Percentiles rank a stretch among this genome's conserved stretches.
Conservation (phyloP, 345 rosid species). For the Firmiana major region DNA sequence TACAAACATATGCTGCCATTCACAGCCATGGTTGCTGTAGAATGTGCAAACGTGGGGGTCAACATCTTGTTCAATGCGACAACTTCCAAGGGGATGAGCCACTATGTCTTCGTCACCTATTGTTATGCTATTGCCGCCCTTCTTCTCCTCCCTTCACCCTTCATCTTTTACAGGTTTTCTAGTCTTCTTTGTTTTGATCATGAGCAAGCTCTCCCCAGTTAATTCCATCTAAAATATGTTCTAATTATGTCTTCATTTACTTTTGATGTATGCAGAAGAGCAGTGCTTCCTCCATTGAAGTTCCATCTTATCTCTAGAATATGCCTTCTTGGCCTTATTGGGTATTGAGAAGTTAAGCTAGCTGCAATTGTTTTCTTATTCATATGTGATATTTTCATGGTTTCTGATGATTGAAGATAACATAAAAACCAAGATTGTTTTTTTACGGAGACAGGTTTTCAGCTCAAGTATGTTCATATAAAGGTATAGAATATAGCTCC, state of each 20-base stretch:
- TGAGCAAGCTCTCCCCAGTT: background rate
- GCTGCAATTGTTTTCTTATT: too few species aligned
- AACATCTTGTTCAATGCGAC: constrained; percentile 30
- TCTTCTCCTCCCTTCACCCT: constrained; percentile 28
- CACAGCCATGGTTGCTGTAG: constrained; percentile 23
- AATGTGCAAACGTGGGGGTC: constrained; percentile 22
- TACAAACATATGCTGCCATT: constrained; percentile 23
- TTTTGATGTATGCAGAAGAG: constrained; percentile 12
- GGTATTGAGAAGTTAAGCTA: background rate
- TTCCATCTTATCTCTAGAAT: constrained; percentile 22
- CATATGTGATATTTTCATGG: too few species aligned
- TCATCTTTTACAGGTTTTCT: constrained; percentile 9
- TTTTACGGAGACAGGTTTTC: constrained; percentile 20
- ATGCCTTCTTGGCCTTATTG: constrained; percentile 26
- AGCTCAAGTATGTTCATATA: constrained; percentile 18
- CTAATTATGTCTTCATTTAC: background rate
- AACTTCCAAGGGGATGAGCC: constrained; percentile 29
- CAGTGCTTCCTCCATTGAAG: constrained; percentile 30
- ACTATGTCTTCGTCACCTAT: constrained; percentile 23
- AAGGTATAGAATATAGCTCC: constrained; percentile 31
- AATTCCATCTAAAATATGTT: background rate
- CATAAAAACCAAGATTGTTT: too few species aligned
- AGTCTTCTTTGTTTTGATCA: background rate
- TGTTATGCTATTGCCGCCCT: constrained; percentile 22
- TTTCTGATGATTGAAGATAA: too few species aligned